These are phyloP conservation scores for Zymoseptoria passerinii DNA, from an alignment of 2,329 filamentous ascomycete species.

Conservation along the genomic window DNA sequence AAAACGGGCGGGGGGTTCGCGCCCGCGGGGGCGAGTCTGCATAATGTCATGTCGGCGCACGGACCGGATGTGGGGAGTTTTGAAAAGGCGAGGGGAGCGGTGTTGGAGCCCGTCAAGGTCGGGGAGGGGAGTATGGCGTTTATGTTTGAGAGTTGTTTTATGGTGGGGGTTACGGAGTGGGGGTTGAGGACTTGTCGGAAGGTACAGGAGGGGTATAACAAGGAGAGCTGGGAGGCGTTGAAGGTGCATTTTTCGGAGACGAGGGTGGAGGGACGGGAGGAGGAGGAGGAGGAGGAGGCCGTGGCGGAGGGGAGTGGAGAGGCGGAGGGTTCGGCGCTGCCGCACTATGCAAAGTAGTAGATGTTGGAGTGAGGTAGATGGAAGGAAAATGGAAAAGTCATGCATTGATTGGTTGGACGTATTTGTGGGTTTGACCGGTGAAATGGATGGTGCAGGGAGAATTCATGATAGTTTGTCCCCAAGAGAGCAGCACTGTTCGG, in stretches of 20 bases:
- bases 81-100: constrained; percentile 49
- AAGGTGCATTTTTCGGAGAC: constrained; percentile 37
- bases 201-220: constrained; percentile 65
- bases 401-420: too few species aligned
- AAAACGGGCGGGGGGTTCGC: constrained; percentile 49
- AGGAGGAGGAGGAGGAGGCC: neutral
- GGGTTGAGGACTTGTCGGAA: constrained; percentile 62
- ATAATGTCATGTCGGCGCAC: constrained; percentile 35
- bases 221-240: constrained; percentile 65
- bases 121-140: constrained; percentile 56
- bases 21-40: constrained; percentile 51
- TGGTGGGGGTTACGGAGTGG: constrained; percentile 67
- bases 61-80: constrained; percentile 52
- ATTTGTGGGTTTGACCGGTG: too few species aligned
- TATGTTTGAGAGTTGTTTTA: constrained; percentile 61
- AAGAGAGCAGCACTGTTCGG: too few species aligned
- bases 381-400: too few species aligned
- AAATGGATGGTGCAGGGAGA: too few species aligned
- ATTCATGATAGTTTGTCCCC: too few species aligned
- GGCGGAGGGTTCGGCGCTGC: neutral
- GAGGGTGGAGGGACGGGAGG: neutral
- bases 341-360: neutral
- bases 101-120: constrained; percentile 50
- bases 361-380: too few species aligned
- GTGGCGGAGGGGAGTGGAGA: neutral